Conservation (phyloP, 805 yeast species). For the Lachancea cidri region DNA sequence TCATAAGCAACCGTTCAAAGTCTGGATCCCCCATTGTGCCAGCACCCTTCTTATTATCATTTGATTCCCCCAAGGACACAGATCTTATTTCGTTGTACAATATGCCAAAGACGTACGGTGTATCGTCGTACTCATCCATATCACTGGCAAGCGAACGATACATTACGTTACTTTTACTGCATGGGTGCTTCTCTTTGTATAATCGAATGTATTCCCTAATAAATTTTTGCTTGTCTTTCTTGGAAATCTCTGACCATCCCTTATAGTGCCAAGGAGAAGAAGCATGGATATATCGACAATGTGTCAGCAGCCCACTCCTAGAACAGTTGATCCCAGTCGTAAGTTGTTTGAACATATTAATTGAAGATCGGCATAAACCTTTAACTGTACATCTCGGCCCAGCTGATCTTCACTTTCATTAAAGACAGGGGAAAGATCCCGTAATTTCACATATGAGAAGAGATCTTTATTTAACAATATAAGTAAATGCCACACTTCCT, state of each 20-base stretch:
- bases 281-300: neutral
- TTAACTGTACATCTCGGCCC: too few relatives aligned
- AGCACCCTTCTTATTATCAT: slow-evolving; percentile 17
- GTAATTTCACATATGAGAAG: too few relatives aligned
- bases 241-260: slow-evolving; percentile 31
- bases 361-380: too few relatives aligned
- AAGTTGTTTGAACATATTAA: too few relatives aligned
- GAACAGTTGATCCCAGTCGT: too few relatives aligned
- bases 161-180: slow-evolving; percentile 34
- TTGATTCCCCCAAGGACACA: slow-evolving; percentile 17
- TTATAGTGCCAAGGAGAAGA: slow-evolving; percentile 12
- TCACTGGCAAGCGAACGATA: slow-evolving; percentile 33
- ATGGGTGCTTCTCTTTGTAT: slow-evolving; percentile 32
- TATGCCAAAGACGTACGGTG: slow-evolving; percentile 37
- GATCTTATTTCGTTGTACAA: slow-evolving; percentile 33
- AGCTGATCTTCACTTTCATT: too few relatives aligned
- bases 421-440: too few relatives aligned
- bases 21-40: slow-evolving; percentile 22
- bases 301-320: neutral
- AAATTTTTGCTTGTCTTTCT: slow-evolving; percentile 26
- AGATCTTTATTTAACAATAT: too few relatives aligned
- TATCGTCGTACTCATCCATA: slow-evolving; percentile 35
- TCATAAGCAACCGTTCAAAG: slow-evolving; percentile 16
- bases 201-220: slow-evolving; percentile 27
- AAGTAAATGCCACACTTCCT: too few relatives aligned